A percentile compares a stretch with the other conserved stretches of the same genome.
These are phyloP conservation scores for Aotearoamyces nothofagi DNA, from an alignment of 2,329 filamentous ascomycete genomes.

Conservation along the genomic window DNA sequence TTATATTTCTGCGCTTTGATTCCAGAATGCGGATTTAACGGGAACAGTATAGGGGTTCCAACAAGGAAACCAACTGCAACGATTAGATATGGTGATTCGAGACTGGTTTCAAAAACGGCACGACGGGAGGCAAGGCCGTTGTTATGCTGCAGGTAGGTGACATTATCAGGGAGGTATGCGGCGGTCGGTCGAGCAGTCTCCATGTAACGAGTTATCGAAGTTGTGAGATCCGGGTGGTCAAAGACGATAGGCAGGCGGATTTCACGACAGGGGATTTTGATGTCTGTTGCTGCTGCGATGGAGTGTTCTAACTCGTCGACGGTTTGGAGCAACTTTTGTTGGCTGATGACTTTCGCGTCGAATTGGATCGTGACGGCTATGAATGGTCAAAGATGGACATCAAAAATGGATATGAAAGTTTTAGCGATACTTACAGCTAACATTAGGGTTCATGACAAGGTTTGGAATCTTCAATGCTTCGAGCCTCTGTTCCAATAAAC, in stretches of 20 bases:
- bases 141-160: conserved; percentile 17
- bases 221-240: conserved; percentile 16
- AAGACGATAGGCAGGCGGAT: conserved; percentile 29
- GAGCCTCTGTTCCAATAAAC: conserved; percentile 7
- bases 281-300: conserved; percentile 11
- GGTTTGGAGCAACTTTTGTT: conserved; percentile 21
- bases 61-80: conserved; percentile 23
- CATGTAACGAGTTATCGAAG: conserved; percentile 16
- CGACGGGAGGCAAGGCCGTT: conserved; percentile 21
- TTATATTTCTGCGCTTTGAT: conserved; percentile 21
- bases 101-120: conserved; percentile 19
- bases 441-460: conserved; percentile 29
- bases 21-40: conserved; percentile 13
- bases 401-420: no score
- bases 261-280: conserved; percentile 26
- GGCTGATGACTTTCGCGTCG: conserved; percentile 24
- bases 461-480: conserved; percentile 21
- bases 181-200: conserved; percentile 15
- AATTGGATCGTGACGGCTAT: conserved; percentile 29
- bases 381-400: conserved; percentile 5
- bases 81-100: conserved; percentile 20
- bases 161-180: conserved; percentile 18
- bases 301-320: conserved; percentile 21
- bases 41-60: conserved; percentile 20
- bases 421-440: conserved; percentile 27